Conservation (phyloP, 2,329 filamentous ascomycete species). For the Apiospora arundinis region DNA sequence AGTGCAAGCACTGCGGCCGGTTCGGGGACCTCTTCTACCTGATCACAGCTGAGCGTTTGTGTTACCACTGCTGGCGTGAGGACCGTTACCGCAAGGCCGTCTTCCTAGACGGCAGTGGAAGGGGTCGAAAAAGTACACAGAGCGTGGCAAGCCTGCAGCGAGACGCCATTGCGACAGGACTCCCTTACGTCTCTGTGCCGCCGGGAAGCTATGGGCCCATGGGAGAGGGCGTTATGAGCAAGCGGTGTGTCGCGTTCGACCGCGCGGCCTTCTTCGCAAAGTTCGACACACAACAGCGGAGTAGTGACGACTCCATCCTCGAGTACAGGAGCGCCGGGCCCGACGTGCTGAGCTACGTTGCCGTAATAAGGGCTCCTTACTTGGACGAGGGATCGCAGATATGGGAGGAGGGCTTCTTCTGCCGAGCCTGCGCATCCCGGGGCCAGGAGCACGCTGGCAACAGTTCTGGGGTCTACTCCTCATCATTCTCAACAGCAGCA, state of each 20-base stretch:
- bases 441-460: background rate
- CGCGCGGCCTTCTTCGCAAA: background rate
- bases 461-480: background rate
- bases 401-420: constrained; percentile 8
- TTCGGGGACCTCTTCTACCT: constrained; percentile 5
- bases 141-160: background rate
- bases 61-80: background rate
- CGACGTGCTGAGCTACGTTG: background rate
- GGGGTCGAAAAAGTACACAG: background rate
- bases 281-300: background rate
- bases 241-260: background rate
- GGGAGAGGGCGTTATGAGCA: background rate
- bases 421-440: background rate
- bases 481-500: no score
- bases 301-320: background rate
- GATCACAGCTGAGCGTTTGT: background rate
- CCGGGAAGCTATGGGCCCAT: background rate
- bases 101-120: background rate
- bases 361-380: background rate
- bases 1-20: background rate
- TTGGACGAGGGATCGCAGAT: background rate
- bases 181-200: background rate
- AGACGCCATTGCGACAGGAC: background rate
- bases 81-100: background rate
- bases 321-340: background rate